phyloP scores from a whole-genome alignment of 306 rosid genomes.

The Ziziphus jujuba region DNA sequence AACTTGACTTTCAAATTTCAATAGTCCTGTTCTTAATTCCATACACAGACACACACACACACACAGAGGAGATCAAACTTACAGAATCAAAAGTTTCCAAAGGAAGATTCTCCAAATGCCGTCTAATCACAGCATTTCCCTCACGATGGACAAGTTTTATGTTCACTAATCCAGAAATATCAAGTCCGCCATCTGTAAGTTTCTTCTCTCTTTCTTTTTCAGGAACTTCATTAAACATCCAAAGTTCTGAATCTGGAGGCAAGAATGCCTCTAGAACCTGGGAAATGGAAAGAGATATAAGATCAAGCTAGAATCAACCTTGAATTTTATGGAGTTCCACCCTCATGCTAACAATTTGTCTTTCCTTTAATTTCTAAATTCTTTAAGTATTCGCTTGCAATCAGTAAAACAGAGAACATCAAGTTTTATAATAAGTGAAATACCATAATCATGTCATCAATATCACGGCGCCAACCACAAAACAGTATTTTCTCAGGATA shows the following conservation, averaged over 20 bases:
- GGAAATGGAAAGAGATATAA: slow-evolving; percentile 24
- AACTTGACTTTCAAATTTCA: neutral
- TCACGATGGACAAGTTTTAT: slow-evolving; percentile 83
- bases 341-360: neutral
- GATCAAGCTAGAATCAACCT: slow-evolving; percentile 7
- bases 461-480: slow-evolving; percentile 99
- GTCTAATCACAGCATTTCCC: slow-evolving; percentile 94
- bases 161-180: slow-evolving; percentile 63
- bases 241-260: slow-evolving; percentile 90
- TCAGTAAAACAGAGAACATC: neutral
- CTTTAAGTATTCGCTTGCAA: neutral
- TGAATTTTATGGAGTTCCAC: neutral
- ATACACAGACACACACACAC: neutral
- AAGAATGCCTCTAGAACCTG: slow-evolving; percentile 94
- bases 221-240: slow-evolving; percentile 99
- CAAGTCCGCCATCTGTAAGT: slow-evolving; percentile 92
- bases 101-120: slow-evolving; percentile 91
- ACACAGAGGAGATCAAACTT: slow-evolving; percentile 30
- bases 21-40: neutral
- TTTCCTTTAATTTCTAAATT: neutral
- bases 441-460: slow-evolving; percentile 97
- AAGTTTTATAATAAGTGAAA: slow-evolving; percentile 22
- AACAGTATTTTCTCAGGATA: slow-evolving; percentile 88
- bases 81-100: slow-evolving; percentile 98
- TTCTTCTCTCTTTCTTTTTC: slow-evolving; percentile 79